These are phyloP conservation scores for Biscogniauxia mediterranea DNA, from an alignment of 2,329 filamentous ascomycete genomes.

Conservation along the genomic window DNA sequence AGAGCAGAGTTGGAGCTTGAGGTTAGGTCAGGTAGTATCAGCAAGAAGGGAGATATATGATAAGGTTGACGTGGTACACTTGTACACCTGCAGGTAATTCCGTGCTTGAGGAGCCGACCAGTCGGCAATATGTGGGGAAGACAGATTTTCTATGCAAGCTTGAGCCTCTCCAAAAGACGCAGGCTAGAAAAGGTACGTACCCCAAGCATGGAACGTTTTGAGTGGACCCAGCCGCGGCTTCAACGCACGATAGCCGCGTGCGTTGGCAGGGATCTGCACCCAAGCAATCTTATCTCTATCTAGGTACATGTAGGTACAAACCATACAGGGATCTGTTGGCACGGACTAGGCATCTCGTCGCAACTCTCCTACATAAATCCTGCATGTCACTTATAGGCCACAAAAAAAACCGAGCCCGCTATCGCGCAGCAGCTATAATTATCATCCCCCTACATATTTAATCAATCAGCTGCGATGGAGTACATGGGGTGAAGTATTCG, in stretches of 20 bases:
- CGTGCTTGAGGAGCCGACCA: constrained; percentile 3
- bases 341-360: neutral
- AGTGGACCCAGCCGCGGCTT: neutral
- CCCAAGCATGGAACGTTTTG: neutral
- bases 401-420: neutral
- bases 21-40: neutral
- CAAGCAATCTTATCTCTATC: neutral
- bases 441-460: neutral
- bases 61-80: neutral
- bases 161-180: constrained; percentile 23
- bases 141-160: constrained; percentile 13
- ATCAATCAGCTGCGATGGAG: neutral
- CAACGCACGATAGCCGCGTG: constrained; percentile 1
- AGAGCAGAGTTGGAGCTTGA: neutral
- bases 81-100: neutral
- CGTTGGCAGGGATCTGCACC: neutral
- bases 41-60: neutral
- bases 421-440: neutral
- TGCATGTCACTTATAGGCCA: neutral
- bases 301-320: neutral
- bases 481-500: too few relatives aligned
- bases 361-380: too few relatives aligned
- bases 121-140: constrained; percentile 17
- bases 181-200: constrained; percentile 2
- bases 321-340: neutral